These are phyloP conservation scores for Mortierella sp. DNA, from an alignment of 371 early-diverging fungal species.

Conservation along the genomic window DNA sequence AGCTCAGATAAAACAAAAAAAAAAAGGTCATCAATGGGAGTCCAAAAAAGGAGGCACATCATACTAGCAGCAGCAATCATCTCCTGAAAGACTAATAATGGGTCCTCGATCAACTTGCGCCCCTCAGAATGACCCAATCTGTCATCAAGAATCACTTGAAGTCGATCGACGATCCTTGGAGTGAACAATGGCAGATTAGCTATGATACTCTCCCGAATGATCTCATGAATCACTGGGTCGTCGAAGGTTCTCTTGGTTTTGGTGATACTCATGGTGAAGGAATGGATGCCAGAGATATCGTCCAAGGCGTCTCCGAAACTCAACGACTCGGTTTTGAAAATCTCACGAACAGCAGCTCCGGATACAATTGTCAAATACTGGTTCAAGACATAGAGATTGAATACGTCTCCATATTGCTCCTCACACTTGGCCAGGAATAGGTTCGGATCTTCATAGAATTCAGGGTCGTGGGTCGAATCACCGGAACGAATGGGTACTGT, in stretches of 20 bases:
- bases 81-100: conserved; percentile 28
- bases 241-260: conserved; percentile 31
- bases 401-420: conserved; percentile 24
- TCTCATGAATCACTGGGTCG: conserved; percentile 8
- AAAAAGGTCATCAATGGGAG: too few relatives aligned
- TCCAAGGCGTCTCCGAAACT: conserved; percentile 28
- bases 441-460: conserved; percentile 17
- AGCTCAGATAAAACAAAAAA: too few relatives aligned
- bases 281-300: conserved; percentile 10
- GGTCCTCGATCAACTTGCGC: conserved; percentile 21
- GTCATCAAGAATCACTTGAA: conserved; percentile 9
- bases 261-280: conserved; percentile 6
- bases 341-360: conserved; percentile 22
- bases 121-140: conserved; percentile 19
- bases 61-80: conserved; percentile 4
- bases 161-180: conserved; percentile 28
- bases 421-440: conserved; percentile 23
- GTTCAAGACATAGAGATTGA: conserved; percentile 13
- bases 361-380: conserved; percentile 20
- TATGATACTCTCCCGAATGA: conserved; percentile 36
- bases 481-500: conserved; percentile 18
- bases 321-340: conserved; percentile 28
- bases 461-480: conserved; percentile 29
- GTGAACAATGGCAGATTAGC: conserved; percentile 33
- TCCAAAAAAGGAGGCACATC: too few relatives aligned